phyloP scores from a whole-genome alignment of 2,329 filamentous ascomycete species.

The Ophioceras dolichostomum region DNA sequence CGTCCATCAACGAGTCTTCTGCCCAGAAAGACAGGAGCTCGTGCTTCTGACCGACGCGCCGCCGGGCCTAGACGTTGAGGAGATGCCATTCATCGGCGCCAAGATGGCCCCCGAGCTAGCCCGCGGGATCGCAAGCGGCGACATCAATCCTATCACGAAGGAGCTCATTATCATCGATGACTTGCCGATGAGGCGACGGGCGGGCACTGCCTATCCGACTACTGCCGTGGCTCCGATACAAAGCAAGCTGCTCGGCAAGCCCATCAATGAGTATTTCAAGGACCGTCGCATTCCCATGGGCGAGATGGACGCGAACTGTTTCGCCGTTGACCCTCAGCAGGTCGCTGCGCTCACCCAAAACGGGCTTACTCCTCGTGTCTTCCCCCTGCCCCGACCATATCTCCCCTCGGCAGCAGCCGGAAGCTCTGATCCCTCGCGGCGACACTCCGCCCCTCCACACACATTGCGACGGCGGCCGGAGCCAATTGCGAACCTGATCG shows the following conservation, averaged over 20 bases:
- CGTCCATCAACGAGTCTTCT: conserved; percentile 88
- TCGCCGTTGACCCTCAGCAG: conserved; percentile 36
- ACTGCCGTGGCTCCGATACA: conserved; percentile 6
- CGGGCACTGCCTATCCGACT: background rate
- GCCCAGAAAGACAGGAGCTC: conserved; percentile 56
- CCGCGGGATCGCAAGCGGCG: conserved; percentile 62
- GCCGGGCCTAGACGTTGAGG: conserved; percentile 47
- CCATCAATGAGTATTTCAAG: conserved; percentile 42
- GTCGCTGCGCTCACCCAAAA: conserved; percentile 35
- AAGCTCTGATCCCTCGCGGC: conserved; percentile 9
- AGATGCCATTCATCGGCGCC: conserved; percentile 72
- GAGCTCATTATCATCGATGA: conserved; percentile 35
- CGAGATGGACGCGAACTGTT: conserved; percentile 53
- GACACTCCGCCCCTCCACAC: conserved; percentile 23
- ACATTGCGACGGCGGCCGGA: conserved; percentile 38
- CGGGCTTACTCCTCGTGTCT: conserved; percentile 40
- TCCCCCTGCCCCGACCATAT: conserved; percentile 46
- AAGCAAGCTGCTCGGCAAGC: conserved; percentile 26
- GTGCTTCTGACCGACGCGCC: conserved; percentile 64
- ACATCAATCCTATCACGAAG: conserved; percentile 86
- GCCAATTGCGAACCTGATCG: conserved; percentile 32
- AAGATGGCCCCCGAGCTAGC: conserved; percentile 59
- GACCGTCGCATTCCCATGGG: conserved; percentile 41
- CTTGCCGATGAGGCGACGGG: conserved; percentile 16
- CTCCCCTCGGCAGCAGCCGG: conserved; percentile 22